Base-by-base conservation (phyloP, 768 basidiomycete genomes). In the Rhizopogon rudus region DNA sequence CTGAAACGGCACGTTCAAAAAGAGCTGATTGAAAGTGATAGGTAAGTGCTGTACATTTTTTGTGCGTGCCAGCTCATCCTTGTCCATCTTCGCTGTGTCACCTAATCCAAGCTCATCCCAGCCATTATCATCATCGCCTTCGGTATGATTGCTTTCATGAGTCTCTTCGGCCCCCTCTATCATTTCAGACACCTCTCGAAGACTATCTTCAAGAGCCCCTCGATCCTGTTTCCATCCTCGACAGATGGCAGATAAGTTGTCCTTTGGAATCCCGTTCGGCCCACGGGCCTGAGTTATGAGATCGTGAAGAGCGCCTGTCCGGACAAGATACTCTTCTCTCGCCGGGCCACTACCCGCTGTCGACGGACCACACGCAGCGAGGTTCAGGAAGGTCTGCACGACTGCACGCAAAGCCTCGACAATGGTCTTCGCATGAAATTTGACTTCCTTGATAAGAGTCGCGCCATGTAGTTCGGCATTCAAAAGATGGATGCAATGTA, bases 71-170 rank as follows among this genome's bases (percentile, higher is more conserved):
- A 81, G 63, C 63, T 91, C 88, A 31, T 65, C 65, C 1, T 65
- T 58, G 37, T 74, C 71, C 68, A 88, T 69, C 41, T 69, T 75
- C 54, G 73, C 67, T 5, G 79, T 67, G n/a, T 69, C 74, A 0
- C 78, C 83, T 16, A 71, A 58, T 0, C 66, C 70, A 10, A 89
- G 71, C 60, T 88, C 87, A 53, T 80, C 80, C 86, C 84, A 87
- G 4, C 84, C 86, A 63, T 55, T 51, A 25, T 55, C 54, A 4
- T 44, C 39, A 3, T 73, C 71, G 43, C 70, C 67, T 13, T 72
- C 73, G 12, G 68, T 66, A 12, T 68, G 59, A 6, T 61, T 60
- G 9, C 64, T 67, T 13, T 61, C 63, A 13, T 13, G 10, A 35
- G 68, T 65, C 10, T 64, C 55, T 22, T 61, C 63, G 3, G 62